Conservation (phyloP, 108 stramenopile species). For the Fistulifera solaris region DNA sequence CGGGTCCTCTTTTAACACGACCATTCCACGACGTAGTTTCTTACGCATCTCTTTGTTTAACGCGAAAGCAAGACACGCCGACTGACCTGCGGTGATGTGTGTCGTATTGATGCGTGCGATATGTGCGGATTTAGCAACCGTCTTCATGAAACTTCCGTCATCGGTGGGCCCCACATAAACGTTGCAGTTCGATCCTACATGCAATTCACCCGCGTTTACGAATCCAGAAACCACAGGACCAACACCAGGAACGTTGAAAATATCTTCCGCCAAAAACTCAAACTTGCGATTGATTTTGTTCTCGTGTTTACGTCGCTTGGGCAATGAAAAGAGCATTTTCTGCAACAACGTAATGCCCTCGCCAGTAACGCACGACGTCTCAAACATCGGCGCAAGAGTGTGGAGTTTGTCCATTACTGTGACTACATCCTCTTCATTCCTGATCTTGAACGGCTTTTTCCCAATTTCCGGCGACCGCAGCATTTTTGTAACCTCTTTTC, state of each 20-base stretch:
- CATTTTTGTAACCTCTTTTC: slow-evolving; percentile 65
- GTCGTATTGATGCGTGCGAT: slow-evolving; percentile 71
- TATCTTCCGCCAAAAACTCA: slow-evolving; percentile 76
- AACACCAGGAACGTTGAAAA: slow-evolving; percentile 83
- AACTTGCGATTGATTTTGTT: slow-evolving; percentile 71
- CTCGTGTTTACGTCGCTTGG: slow-evolving; percentile 79
- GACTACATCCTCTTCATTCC: slow-evolving; percentile 77
- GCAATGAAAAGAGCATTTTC: slow-evolving; percentile 79
- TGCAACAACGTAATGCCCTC: slow-evolving; percentile 88
- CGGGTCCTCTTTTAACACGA: slow-evolving; percentile 61
- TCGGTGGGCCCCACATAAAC: slow-evolving; percentile 82
- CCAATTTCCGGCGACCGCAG: slow-evolving; percentile 62
- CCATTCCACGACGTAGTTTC: slow-evolving; percentile 79
- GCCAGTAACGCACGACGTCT: slow-evolving; percentile 94
- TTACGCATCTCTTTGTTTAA: slow-evolving; percentile 66
- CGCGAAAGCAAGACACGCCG: slow-evolving; percentile 69
- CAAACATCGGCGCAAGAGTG: slow-evolving; percentile 90
- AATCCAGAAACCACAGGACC: slow-evolving; percentile 69
- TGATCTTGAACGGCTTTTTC: slow-evolving; percentile 64
- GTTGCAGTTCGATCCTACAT: slow-evolving; percentile 49
- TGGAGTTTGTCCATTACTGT: slow-evolving; percentile 85
- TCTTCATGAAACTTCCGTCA: slow-evolving; percentile 74
- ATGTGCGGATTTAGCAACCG: slow-evolving; percentile 79
- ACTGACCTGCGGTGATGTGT: slow-evolving; percentile 73
- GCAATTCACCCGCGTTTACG: slow-evolving; percentile 78